A percentile compares a stretch with the other conserved stretches of the same genome.
Conservation (phyloP, 495 filamentous ascomycete genomes). For the Aspergillus asperescens region DNA sequence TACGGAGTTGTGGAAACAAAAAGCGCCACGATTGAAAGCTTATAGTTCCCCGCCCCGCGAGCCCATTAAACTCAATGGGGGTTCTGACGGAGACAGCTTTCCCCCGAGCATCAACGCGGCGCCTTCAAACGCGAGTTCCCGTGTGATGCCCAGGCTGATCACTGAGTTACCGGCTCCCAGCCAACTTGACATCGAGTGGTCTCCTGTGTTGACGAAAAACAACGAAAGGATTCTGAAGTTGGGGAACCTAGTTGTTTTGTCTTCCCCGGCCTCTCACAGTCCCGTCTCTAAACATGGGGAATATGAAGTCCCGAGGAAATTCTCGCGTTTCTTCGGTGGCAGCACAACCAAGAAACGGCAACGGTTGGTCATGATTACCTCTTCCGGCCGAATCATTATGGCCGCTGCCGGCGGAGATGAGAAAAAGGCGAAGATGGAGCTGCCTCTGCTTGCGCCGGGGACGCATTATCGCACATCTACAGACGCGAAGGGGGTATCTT, state of each 20-base stretch:
- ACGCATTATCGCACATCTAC: constrained; percentile 71
- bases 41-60: constrained; percentile 78
- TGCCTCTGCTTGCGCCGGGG: constrained; percentile 68
- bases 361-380: constrained; percentile 92
- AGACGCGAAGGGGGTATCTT: constrained; percentile 75
- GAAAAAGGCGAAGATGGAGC: constrained; percentile 89
- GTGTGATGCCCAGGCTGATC: constrained; percentile 73
- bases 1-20: constrained; percentile 79
- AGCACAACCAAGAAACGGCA: constrained; percentile 88
- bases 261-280: constrained; percentile 62
- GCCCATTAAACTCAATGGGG: constrained; percentile 77
- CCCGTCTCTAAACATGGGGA: constrained; percentile 62
- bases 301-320: constrained; percentile 66
- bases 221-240: constrained; percentile 95
- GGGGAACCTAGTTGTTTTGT: constrained; percentile 79
- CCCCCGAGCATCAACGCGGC: constrained; percentile 48
- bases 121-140: constrained; percentile 42
- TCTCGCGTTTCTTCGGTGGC: constrained; percentile 87
- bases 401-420: constrained; percentile 92
- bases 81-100: constrained; percentile 34
- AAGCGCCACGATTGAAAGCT: constrained; percentile 81
- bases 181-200: constrained; percentile 98
- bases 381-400: constrained; percentile 79
- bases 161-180: constrained; percentile 94
- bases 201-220: constrained; percentile 80